Evolutionary conservation across 2,329 filamentous ascomycete species (phyloP), one percentile per base, ranked within the genome.

Genomic region (Helminthosporium solani): DNA sequence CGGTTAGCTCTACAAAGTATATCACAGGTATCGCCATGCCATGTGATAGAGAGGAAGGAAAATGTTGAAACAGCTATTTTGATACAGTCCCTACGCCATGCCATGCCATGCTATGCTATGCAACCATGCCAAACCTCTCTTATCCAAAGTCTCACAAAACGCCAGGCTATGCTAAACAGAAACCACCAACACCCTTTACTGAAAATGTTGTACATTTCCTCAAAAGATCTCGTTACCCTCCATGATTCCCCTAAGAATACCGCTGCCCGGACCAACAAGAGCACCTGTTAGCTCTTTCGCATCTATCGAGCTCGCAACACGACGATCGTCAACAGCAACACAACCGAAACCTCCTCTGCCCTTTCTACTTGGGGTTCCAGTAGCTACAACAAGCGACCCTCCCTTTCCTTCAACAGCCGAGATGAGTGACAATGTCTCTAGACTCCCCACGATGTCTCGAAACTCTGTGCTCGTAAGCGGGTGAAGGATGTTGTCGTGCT

Each of bases 391-490:
- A 63, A 87, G 85, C 53, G 79, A 88, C 36, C 82, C 87, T 40
- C 75, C 86, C 75, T 81, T 89, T 75, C 88, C 74, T 79, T 89
- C 65, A 73, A 88, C 62, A 72, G 85, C 70, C 67, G 86, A 78
- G 5, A 96, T 79, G 18, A 97, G 75, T 1, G 89, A 91, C 37
- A 96, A 74, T 0, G 91, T 94, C 74, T 99, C 94, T 42, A 99
- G 73, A 58, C 89, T 95, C 28, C 87, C 85, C 16, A 96, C 78
- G 4, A 99, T 91, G 70, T 99, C 94, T 47, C 90, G 84, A 70
- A 99, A 99, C 69, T 99, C 94, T 4, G 90, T 94, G 61, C 83
- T 87, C 1, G 90, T 94, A 2, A 99, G 80, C 1, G 92, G 88
- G 57, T 96, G 90, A 2, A 99, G 79, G 8, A 95, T 78, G n/a